Base-by-base conservation (phyloP, 2,329 filamentous ascomycete species). In the Fusarium avenaceum region DNA sequence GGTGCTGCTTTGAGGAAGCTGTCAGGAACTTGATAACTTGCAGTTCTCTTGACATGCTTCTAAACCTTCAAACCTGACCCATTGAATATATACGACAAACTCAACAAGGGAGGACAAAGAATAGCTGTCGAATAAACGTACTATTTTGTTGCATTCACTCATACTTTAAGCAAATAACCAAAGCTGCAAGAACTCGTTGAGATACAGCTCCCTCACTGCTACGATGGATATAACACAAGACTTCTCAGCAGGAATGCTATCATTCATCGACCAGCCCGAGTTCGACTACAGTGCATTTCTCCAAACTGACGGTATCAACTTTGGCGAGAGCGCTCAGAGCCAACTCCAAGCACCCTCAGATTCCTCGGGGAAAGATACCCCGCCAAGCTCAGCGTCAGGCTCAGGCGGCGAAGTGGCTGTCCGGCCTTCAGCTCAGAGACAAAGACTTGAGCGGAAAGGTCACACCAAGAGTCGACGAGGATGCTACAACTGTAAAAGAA, bases 401-500 rank as follows among this genome's bases (percentile, higher is more conserved):
- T 58, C 50, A 11, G 59, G 62, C 40, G 62, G 57, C 22, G 67
- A 72, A 48, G 22, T 75, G 7, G 67, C 50, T 45, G 38, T 40
- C 9, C 70, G 55, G 9, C 24, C 50, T 6, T 65, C 72, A 7
- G 33, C 63, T 6, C 70, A 73, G 61, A 75, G 72, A 50, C 72
- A 80, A 67, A 79, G 81, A 44, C 66, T 85, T 26, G 86, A 87
- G 74, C 79, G 89, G 56, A 83, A 87, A 64, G 88, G 89, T 1
- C 89, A 91, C 66, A 90, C 87, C 13, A 91, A 91, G 76, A 89
- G 87, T 50, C 83, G 89, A 24, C 81, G 85, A 17, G 89, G 89
- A 10, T 91, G 89, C 76, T 90, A 85, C 76, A 89, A 89, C 74
- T 91, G 89, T 79, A 91, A 91, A 77, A 82, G 85, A 57, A 80